Evolutionary conservation across 441 rosid genomes (phyloP), one percentile per base, ranked within the genome.

Genomic region (Manihot esculenta): DNA sequence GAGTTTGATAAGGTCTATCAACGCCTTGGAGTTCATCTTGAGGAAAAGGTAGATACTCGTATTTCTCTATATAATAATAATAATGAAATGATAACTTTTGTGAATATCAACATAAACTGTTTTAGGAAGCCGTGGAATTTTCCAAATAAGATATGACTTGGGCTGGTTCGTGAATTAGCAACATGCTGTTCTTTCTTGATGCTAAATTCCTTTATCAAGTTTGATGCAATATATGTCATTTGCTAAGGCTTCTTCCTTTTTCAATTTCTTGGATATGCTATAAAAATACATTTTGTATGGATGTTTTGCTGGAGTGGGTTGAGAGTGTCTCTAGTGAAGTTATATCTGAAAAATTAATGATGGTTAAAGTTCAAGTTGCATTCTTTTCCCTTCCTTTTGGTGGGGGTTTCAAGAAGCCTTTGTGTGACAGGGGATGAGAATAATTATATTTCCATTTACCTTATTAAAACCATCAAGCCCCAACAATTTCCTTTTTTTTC

Each of bases 1-100:
- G 98, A 91, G 74, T 93, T 88, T 74, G 85, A 82, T 53, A 84
- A 77, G 83, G 96, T 91, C 68, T 91, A 91, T 73, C 78, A 85
- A 60, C 81, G 90, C 71, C 97, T 93, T 72, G 84, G 81, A 75
- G 89, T 93, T 72, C 78, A 83, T 66, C 77, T 93, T 57, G 98
- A 91, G 85, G 96, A 91, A 78, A 91, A 86, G 91, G 98, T 93
- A 76, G 54, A 50, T 14, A 1, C 56, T 62, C 18, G 20, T 21
- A 21, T 62, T 33, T 70, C 26, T 59, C 20, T 48, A n/a, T 48
- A 18, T 14, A 35, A 33, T 30, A 7, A 60, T 42, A 44, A 15
- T 23, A 58, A 27, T n/a, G n/a, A n/a, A n/a, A n/a, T n/a, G n/a
- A n/a, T n/a, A n/a, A n/a, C n/a, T n/a, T n/a, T n/a, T 41, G 26